A percentile compares a stretch with the other conserved stretches of the same genome.
Evolutionary conservation across 768 basidiomycete genomes (phyloP).

Genomic region (Phanerochaete sordida): DNA sequence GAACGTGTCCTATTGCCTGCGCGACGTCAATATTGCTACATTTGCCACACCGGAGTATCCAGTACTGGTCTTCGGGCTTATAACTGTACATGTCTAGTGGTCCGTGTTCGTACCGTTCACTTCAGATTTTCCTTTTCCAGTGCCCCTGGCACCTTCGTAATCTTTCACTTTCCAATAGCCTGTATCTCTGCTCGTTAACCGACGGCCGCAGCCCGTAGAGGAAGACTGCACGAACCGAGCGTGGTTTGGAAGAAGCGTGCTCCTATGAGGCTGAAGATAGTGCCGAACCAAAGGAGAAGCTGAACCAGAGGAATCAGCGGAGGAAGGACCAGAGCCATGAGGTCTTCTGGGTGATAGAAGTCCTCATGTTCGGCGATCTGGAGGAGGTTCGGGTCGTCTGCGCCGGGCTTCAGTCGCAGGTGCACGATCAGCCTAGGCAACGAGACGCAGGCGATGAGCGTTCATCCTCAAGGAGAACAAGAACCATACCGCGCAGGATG

Average conservation of each 20-base stretch:
- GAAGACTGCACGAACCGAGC: neutral
- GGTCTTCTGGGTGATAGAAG: constrained; percentile 54
- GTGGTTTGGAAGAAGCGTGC: constrained; percentile 7
- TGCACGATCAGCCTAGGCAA: constrained; percentile 44
- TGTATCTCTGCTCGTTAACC: neutral
- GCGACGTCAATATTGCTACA: too few relatives aligned
- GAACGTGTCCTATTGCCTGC: too few relatives aligned
- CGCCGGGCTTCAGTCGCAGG: constrained; percentile 38
- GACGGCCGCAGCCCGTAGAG: neutral
- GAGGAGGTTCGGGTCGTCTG: constrained; percentile 32
- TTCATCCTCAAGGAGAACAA: neutral
- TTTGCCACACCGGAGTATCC: too few relatives aligned
- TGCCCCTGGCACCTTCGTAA: neutral
- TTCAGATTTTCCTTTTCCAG: neutral
- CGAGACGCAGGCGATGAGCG: neutral
- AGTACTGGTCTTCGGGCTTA: too few relatives aligned
- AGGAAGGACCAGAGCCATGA: constrained; percentile 41
- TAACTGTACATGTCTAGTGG: too few relatives aligned
- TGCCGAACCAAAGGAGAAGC: constrained; percentile 25
- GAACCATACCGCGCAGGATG: constrained; percentile 40
- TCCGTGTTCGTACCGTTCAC: neutral
- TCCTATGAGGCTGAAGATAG: constrained; percentile 18
- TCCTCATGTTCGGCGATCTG: constrained; percentile 55
- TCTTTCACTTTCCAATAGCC: constrained; percentile 4
- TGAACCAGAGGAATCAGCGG: constrained; percentile 36